Base-by-base conservation (phyloP, 306 rosid genomes). In the Fragaria vesca region DNA sequence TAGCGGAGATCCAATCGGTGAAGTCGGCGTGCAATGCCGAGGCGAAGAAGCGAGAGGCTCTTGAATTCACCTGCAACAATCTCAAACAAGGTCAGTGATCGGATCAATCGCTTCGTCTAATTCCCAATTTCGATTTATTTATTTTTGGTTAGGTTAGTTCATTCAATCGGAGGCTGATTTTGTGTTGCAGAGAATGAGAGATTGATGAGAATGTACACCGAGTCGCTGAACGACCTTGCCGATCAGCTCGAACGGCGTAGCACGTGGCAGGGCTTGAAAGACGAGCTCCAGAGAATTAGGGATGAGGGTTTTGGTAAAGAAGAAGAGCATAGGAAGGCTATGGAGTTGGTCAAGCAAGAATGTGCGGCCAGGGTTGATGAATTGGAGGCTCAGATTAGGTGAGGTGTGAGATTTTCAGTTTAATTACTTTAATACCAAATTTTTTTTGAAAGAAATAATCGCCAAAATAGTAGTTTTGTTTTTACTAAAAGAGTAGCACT, bases 221-320 rank as follows among this genome's bases (percentile, higher is more conserved):
- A 84, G 18, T 88, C 86, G 28, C 74, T 88, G 3, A 87, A 76
- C 81, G 85, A 83, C 80, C 76, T 87, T 10, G 90, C 90, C 48
- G 90, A 86, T 72, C 90, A 92, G 92, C 87, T 92, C 79, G 93
- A 92, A 42, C 83, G 83, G 62, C 91, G 88, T 17, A 80, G 86
- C 15, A 74, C 83, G 79, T 84, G 86, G 78, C 66, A 80, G 82
- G 79, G 80, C 75, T 80, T 90, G 83, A 90, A 84, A 69, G 89
- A 90, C 47, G 90, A 90, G 17, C 52, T 92, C 55, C 83, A 84
- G 75, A 88, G 83, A 32, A 71, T 80, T 28, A 84, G 75, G 17
- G 81, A 78, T 34, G 85, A 80, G 73, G 82, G 80, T 62, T 28
- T 81, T 30, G 18, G 66, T 58, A 90, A 79, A 67, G 86, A 84